These are phyloP conservation scores for Aspergillus niger DNA, from an alignment of 2,329 filamentous ascomycete species.

Conservation along the genomic window DNA sequence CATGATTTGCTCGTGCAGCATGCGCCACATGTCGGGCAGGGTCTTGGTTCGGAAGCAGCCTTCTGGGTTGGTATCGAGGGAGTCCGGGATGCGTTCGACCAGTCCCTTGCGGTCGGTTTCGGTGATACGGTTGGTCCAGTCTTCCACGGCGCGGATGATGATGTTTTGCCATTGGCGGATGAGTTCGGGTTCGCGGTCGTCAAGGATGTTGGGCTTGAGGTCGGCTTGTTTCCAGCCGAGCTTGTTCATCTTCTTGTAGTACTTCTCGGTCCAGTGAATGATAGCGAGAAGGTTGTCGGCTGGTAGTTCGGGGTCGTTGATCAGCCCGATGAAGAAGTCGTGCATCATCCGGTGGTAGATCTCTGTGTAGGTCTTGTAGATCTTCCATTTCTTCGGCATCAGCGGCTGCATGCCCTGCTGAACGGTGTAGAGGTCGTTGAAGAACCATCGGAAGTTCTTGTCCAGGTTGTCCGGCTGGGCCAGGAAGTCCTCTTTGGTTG, in stretches of 20 bases:
- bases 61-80: conserved; percentile 83
- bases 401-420: conserved; percentile 87
- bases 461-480: conserved; percentile 81
- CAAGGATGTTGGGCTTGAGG: conserved; percentile 82
- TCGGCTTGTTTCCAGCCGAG: conserved; percentile 76
- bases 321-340: conserved; percentile 79
- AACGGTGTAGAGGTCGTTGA: conserved; percentile 95
- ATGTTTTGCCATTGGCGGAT: conserved; percentile 92
- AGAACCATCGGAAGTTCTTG: conserved; percentile 92
- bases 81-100: conserved; percentile 72
- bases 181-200: conserved; percentile 85
- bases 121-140: conserved; percentile 96
- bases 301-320: conserved; percentile 81
- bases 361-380: conserved; percentile 83
- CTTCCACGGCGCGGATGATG: conserved; percentile 92
- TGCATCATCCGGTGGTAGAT: conserved; percentile 97
- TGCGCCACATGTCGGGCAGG: conserved; percentile 92
- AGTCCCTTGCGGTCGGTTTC: conserved; percentile 80
- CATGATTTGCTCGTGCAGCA: conserved; percentile 89
- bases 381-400: conserved; percentile 96
- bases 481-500: conserved; percentile 72
- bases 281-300: conserved; percentile 88
- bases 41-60: conserved; percentile 91
- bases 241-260: conserved; percentile 93
- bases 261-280: conserved; percentile 92